Evolutionary conservation across 441 rosid genomes (phyloP), one percentile per base, ranked within the genome.

Genomic region (Adansonia rubrostipa): DNA sequence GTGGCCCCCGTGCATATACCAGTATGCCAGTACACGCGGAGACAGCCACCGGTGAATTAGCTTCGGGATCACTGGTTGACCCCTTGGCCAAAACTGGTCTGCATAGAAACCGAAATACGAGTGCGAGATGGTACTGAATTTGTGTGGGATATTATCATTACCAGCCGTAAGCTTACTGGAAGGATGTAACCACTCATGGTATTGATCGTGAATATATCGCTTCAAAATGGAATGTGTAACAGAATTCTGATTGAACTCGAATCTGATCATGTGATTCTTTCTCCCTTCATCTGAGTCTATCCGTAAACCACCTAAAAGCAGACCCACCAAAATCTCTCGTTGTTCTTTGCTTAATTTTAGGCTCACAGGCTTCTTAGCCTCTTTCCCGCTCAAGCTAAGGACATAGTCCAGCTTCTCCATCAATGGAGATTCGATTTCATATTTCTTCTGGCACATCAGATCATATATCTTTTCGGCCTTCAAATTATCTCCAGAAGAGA

Each of bases 11-110:
- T 91, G 89, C 98, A 92, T 91, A 54, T 86, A 93, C 97, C 98
- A 96, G 84, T 89, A 90, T 0, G 97, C 98, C 11, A 92, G 91
- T 71, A 87, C 87, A 0, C 84, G 81, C 0, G 97, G 98, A 3
- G 96, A 86, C 66, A 93, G 83, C 99, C 98, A 96, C 77, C 97
- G 72, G 79, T 96, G 95, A 51, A 96, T 89, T 79, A 96, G 86
- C 85, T 92, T 96, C 4, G 99, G 98, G 78, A 96, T 86, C 86
- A 77, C 77, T 1, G 89, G 85, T 19, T 54, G 85, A 33, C 90
- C 93, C 62, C 80, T 85, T 40, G 95, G 93, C 89, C 87, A 85
- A 85, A 93, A 96, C 78, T 93, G 91, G 28, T 91, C 92, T 0
- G 93, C 97, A 66, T 88, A 96, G 82, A 96, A 96, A 50, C 87